Conservation (phyloP, 2,329 filamentous ascomycete species). For the Penicillium vulpinum region DNA sequence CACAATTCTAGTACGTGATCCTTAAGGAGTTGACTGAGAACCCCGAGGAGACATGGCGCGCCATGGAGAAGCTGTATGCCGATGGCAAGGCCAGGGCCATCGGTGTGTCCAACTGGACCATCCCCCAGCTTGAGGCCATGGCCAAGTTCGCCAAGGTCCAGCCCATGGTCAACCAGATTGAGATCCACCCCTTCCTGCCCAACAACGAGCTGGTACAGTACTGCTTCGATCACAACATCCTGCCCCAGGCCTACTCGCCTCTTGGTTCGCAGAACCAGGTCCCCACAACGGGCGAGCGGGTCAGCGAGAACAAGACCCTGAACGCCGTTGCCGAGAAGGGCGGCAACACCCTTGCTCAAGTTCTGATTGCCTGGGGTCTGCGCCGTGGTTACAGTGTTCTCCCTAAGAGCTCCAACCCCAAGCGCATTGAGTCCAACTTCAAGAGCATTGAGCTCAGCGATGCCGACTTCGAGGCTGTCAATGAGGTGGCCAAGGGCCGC, state of each 20-base stretch:
- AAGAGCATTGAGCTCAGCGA: conserved; percentile 60
- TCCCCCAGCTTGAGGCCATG: conserved; percentile 51
- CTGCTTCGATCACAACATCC: conserved; percentile 43
- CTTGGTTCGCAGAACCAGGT: conserved; percentile 68
- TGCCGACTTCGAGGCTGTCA: conserved; percentile 60
- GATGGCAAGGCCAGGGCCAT: conserved; percentile 68
- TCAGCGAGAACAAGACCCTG: conserved; percentile 59
- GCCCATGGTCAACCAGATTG: conserved; percentile 48
- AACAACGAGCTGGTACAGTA: conserved; percentile 47
- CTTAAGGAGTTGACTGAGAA: conserved; percentile 66
- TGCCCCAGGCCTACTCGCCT: conserved; percentile 47
- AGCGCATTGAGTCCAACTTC: conserved; percentile 68
- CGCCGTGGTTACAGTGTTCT: conserved; percentile 66
- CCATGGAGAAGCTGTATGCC: conserved; percentile 61
- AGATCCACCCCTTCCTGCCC: conserved; percentile 51
- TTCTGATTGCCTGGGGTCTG: conserved; percentile 66
- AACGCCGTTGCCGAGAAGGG: conserved; percentile 60
- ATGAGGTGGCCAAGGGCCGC: conserved; percentile 64
- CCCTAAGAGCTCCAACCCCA: conserved; percentile 68
- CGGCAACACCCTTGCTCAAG: conserved; percentile 60
- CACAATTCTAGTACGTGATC: conserved; percentile 55
- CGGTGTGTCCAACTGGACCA: conserved; percentile 74
- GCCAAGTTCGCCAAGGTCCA: conserved; percentile 45
- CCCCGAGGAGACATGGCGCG: conserved; percentile 64
- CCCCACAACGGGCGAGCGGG: conserved; percentile 66